Evolutionary conservation across 2,329 filamentous ascomycete genomes (phyloP), one percentile per base, ranked within the genome.

Genomic region (Magnaporthiopsis poae): DNA sequence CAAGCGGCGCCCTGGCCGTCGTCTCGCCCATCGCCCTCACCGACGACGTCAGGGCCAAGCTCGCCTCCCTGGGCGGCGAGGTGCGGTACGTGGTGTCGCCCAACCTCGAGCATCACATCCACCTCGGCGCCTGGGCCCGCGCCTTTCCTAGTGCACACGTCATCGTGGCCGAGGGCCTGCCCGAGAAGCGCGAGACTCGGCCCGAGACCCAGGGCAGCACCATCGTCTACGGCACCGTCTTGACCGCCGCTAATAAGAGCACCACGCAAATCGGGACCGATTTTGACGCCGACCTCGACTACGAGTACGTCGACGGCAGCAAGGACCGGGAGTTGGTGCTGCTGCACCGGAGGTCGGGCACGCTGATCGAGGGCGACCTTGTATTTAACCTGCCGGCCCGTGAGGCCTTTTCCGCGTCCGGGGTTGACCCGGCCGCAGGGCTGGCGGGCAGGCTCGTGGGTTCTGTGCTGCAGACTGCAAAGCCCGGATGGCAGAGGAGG

Each of bases 51-150:
- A 83, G 77, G 67, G 66, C 68, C 59, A 74, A 81, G 71, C 76
- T 80, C 61, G 81, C 80, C 64, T 74, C 80, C 13, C 76, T 80
- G 4, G 74, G 82, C 21, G 79, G 80, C 29, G 80, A 82, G 46
- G 80, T 89, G 63, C 83, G 82, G 69, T 90, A 90, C 77, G 84
- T 90, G 69, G 80, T 86, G 13, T 87, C 88, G 0, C 80, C 84
- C 5, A 87, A 90, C 71, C 78, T 86, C 64, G 85, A 90, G 74
- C 88, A 90, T 73, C 88, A 90, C 77, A 83, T 90, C 70, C 87
- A 88, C 75, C 73, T 90, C 62, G 82, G 84, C 2, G 76, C 82
- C 31, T 90, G 87, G 87, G 84, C 87, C 72, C 77, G 83, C 35
- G 85, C 82, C 25, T 90, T 81, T 72, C 87, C 87, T 0, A 77